These are phyloP conservation scores for Ciborinia camelliae DNA, from an alignment of 2,329 filamentous ascomycete species.

Conservation along the genomic window DNA sequence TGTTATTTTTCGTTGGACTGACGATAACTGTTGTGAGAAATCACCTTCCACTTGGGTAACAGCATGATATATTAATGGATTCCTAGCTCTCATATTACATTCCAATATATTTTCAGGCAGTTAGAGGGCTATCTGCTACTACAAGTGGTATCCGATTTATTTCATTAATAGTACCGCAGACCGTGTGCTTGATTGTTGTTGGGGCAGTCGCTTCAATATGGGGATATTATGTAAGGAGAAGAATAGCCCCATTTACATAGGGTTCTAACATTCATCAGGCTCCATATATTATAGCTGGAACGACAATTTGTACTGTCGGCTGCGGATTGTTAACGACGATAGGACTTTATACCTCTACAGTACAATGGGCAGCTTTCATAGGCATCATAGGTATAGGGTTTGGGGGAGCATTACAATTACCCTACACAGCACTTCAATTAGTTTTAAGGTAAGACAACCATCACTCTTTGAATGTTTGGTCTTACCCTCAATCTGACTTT, in stretches of 20 bases:
- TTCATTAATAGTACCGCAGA: not conserved
- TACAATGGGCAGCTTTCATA: slow-evolving; percentile 50
- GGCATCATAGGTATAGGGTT: slow-evolving; percentile 46
- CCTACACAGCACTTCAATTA: slow-evolving; percentile 47
- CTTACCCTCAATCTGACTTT: too few relatives aligned
- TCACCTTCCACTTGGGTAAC: too few relatives aligned
- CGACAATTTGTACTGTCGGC: slow-evolving; percentile 27
- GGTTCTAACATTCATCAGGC: too few relatives aligned
- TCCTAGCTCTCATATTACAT: slow-evolving; percentile 36
- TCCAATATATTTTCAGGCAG: slow-evolving; percentile 38
- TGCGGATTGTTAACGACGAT: slow-evolving; percentile 29
- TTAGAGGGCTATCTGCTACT: slow-evolving; percentile 27
- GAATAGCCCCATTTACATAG: too few relatives aligned
- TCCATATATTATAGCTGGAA: slow-evolving; percentile 31
- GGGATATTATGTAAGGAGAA: slow-evolving; percentile 10
- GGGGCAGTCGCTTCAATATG: not conserved
- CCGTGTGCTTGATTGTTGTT: not conserved
- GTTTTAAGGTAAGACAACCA: slow-evolving; percentile 38
- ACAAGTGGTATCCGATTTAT: not conserved
- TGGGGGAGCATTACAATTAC: slow-evolving; percentile 46
- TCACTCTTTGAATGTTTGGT: too few relatives aligned
- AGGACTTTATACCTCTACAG: slow-evolving; percentile 42
- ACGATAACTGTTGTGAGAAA: not conserved
- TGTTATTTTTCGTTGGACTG: slow-evolving; percentile 32
- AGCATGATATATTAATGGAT: not conserved